Evolutionary conservation across 768 basidiomycete genomes (phyloP).

Genomic region (Suillus americanus): DNA sequence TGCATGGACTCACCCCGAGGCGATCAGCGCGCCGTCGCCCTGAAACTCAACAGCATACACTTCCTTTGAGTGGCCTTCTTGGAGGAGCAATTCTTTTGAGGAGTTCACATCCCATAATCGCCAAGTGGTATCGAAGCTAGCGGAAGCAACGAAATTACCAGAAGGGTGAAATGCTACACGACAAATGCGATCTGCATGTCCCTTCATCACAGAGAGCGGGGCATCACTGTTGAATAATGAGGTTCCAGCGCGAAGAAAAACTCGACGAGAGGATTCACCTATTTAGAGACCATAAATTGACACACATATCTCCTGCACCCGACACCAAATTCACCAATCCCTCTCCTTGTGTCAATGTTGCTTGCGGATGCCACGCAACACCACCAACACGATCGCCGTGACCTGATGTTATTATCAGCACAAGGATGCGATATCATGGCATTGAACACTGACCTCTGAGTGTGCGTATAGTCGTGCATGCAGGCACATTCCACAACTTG

Average conservation of each 20-base stretch:
- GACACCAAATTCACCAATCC: slow-evolving; percentile 82
- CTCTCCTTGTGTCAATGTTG: slow-evolving; percentile 69
- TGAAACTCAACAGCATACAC: slow-evolving; percentile 97
- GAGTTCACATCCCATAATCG: slow-evolving; percentile 91
- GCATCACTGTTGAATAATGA: slow-evolving; percentile 57
- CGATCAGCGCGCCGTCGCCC: slow-evolving; percentile 87
- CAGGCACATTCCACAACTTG: slow-evolving; percentile 94
- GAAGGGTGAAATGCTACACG: slow-evolving; percentile 97
- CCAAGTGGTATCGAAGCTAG: slow-evolving; percentile 98
- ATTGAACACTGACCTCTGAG: slow-evolving; percentile 58
- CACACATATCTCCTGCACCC: slow-evolving; percentile 82
- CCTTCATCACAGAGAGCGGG: slow-evolving; percentile 82
- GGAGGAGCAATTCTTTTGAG: slow-evolving; percentile 77
- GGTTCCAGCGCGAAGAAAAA: not conserved
- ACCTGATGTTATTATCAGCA: slow-evolving; percentile 42
- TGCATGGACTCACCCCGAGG: slow-evolving; percentile 72
- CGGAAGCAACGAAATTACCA: slow-evolving; percentile 89
- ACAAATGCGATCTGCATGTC: slow-evolving; percentile 89
- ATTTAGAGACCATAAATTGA: slow-evolving; percentile 88
- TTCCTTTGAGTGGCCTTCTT: slow-evolving; percentile 97
- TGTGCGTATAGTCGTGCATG: slow-evolving; percentile 76
- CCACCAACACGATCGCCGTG: slow-evolving; percentile 93
- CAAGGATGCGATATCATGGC: not conserved
- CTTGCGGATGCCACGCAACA: slow-evolving; percentile 96
- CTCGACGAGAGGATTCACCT: slow-evolving; percentile 46